Evolutionary conservation across 169 alveolate genomes (phyloP), one percentile per base, ranked within the genome.

Genomic region (Plasmodium billcollinsi): DNA sequence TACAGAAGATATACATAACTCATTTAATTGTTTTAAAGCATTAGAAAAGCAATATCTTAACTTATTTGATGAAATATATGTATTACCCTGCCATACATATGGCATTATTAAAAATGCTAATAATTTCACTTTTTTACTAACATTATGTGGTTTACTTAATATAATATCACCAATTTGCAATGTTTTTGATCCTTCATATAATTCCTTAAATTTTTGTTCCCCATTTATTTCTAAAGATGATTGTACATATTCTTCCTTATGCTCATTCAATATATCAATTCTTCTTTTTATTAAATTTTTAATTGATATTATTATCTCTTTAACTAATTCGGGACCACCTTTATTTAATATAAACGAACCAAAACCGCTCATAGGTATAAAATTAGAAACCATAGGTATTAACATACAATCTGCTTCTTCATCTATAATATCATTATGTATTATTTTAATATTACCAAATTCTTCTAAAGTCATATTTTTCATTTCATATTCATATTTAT

Each of bases 41-140:
- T 73, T 86, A 14, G 92, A 61, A 73, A 86, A 86, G 15, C 78
- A 39, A 62, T 72, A 73, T 54, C 92, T 86, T 86, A 86, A 86
- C 66, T 86, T 86, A 26, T 86, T 71, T 9, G 92, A 39, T 39
- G 92, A 70, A 12, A 86, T 45, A 49, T 86, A 86, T 61, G 56
- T 43, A 86, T 86, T 86, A 21, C 92, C 92, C 61, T 86, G 92
- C 92, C 92, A 86, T 33, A 29, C 71, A 86, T 71, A 86, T 11
- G 92, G 92, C 92, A 86, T 86, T 45, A 86, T 86, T 61, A 86
- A 71, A 86, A 86, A 86, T 26, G 92, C 92, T 50, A 86, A 43
- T 33, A 86, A 67, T 72, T 86, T 59, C 29, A 86, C 92, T 72
- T 86, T 86, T 18, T 61, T 61, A 62, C 92, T 86, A 47, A 86